phyloP scores from a whole-genome alignment of 768 basidiomycete genomes.

The Trametopsis cervina region DNA sequence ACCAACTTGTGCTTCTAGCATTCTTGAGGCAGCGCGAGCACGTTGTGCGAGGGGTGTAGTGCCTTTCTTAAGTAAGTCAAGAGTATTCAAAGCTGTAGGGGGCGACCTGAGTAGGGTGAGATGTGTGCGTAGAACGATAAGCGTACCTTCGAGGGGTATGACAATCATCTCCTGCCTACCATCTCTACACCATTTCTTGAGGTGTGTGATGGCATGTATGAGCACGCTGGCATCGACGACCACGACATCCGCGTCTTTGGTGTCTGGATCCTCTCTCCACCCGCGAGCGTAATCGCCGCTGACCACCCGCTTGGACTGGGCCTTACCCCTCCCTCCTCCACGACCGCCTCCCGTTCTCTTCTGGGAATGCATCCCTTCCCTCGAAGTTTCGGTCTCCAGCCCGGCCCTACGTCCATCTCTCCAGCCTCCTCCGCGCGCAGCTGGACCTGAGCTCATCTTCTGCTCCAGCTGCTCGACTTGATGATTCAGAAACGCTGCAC shows the following conservation, averaged over 20 bases:
- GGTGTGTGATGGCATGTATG: constrained; percentile 66
- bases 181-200: constrained; percentile 78
- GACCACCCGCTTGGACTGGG: constrained; percentile 6
- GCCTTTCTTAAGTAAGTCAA: constrained; percentile 92
- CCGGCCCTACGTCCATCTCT: constrained; percentile 32
- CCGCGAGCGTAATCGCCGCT: constrained; percentile 8
- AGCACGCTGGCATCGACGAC: constrained; percentile 81
- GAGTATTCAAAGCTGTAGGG: constrained; percentile 74
- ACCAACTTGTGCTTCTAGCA: constrained; percentile 84
- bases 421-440: constrained; percentile 47
- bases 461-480: constrained; percentile 87
- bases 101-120: neutral
- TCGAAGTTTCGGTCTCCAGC: constrained; percentile 2
- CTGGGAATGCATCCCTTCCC: neutral
- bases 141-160: constrained; percentile 82
- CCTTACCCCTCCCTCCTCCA: constrained; percentile 8
- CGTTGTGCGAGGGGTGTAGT: constrained; percentile 69
- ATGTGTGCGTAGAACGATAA: constrained; percentile 6
- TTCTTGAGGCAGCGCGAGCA: constrained; percentile 81
- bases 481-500: constrained; percentile 81
- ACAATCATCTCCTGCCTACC: constrained; percentile 75
- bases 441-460: constrained; percentile 37
- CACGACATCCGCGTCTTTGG: constrained; percentile 67
- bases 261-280: constrained; percentile 7
- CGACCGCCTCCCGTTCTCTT: neutral